A percentile compares a stretch with the other conserved stretches of the same genome.
Conservation (phyloP, 73 alveolate species). For the Tetrahymena malaccensis region DNA sequence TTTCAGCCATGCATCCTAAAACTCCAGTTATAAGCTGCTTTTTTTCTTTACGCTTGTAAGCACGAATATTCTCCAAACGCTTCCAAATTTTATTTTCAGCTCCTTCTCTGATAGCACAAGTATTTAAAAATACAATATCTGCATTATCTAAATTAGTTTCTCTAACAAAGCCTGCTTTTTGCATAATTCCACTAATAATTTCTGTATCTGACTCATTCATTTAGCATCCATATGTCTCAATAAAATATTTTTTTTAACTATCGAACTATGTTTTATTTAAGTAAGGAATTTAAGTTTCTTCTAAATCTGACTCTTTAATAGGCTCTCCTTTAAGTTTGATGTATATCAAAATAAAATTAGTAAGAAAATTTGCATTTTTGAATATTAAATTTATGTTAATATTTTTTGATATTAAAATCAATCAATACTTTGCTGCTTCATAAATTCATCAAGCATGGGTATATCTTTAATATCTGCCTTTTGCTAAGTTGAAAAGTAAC, state of each 20-base stretch:
- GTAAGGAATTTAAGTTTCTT: background rate
- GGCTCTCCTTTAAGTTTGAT: background rate
- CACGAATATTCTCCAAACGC: constrained; percentile 40
- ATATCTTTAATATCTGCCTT: background rate
- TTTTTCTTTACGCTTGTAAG: constrained; percentile 24
- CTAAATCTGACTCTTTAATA: background rate
- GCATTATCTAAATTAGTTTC: constrained; percentile 43
- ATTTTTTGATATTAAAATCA: background rate
- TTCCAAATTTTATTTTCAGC: constrained; percentile 77
- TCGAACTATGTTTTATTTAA: background rate
- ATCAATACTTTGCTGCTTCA: background rate
- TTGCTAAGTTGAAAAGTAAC: background rate
- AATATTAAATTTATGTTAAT: background rate
- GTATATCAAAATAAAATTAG: too few relatives aligned
- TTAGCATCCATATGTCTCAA: constrained; percentile 73
- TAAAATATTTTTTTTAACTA: constrained; percentile 24
- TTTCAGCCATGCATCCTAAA: constrained; percentile 85
- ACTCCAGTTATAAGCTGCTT: constrained; percentile 46
- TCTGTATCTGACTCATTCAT: constrained; percentile 68
- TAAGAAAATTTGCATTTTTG: background rate
- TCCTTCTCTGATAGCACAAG: constrained; percentile 79
- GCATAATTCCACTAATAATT: constrained; percentile 50
- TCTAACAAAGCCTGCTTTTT: constrained; percentile 46
- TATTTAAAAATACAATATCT: constrained; percentile 61
- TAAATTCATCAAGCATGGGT: constrained; percentile 3